Evolutionary conservation across 2,329 filamentous ascomycete species (phyloP).

Genomic region (Domatiomyces globalis): DNA sequence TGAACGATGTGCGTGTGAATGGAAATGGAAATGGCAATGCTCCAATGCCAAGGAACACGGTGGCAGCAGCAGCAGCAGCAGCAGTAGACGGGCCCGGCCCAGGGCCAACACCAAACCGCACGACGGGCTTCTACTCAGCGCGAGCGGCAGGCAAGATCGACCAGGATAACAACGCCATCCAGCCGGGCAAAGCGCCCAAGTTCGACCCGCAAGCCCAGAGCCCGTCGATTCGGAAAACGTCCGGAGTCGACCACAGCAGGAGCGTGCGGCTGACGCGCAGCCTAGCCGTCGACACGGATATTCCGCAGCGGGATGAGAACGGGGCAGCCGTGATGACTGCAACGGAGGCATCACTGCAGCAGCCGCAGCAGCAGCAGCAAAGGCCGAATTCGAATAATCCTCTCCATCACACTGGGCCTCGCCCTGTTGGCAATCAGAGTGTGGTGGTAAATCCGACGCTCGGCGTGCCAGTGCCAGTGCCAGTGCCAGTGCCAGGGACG

Average conservation of each 20-base stretch:
- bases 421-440: neutral
- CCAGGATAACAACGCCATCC: conserved; percentile 33
- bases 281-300: conserved; percentile 20
- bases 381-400: neutral
- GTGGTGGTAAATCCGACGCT: no score
- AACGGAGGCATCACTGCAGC: neutral
- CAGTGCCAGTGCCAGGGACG: conserved; percentile 7
- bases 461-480: neutral
- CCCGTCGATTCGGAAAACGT: conserved; percentile 78
- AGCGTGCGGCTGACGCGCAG: conserved; percentile 55
- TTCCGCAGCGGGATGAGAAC: conserved; percentile 11
- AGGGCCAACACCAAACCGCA: conserved; percentile 21
- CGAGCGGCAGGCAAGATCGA: conserved; percentile 46
- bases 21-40: neutral
- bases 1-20: neutral
- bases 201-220: conserved; percentile 66
- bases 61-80: neutral
- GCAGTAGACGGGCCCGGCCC: neutral
- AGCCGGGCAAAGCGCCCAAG: conserved; percentile 33
- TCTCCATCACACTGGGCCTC: neutral
- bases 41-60: neutral
- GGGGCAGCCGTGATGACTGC: neutral
- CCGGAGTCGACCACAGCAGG: conserved; percentile 66
- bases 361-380: neutral
- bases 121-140: conserved; percentile 56